Evolutionary conservation across 2,329 filamentous ascomycete species (phyloP), one percentile per base, ranked within the genome.

Genomic region (Trichoderma endophyticum): DNA sequence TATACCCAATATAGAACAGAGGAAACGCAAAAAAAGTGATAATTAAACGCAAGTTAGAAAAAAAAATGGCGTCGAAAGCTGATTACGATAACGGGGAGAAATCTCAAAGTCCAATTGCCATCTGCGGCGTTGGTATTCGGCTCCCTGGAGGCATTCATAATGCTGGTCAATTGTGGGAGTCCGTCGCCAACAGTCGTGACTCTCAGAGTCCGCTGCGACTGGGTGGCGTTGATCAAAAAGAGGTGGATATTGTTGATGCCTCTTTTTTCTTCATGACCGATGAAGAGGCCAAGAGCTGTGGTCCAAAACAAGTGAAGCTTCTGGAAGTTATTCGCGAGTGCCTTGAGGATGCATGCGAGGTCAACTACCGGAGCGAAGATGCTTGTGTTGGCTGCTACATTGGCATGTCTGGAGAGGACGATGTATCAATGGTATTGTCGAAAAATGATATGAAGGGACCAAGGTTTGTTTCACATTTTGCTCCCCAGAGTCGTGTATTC

Each of bases 81-180:
- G 30, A 60, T 15, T n/a, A 56, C 39, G 12, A 69, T 18, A 62
- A 62, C 6, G 54, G 39, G 8, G 63, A 62, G 26, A 24, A 66
- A 32, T 30, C 63, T 30, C 21, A 43, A 18, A 63, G 26, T 4
- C 79, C 79, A 9, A 76, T 81, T 43, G 79, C 79, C 51, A 77
- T 81, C 34, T 74, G 77, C 26, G 79, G 79, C 28, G 75, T 80
- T 73, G 78, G 75, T 7, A 74, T 79, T 68, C 76, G 80, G 21
- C 76, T 81, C 14, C 80, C 80, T 2, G 79, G 79, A n/a, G 75
- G 77, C 3, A 73, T 82, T 15, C 60, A 68, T 1, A 74, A 75
- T 57, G 71, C 75, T 0, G 60, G 74, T 6, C 74, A 74, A 12
- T 78, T 78, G 51, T 82, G 79, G 80, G 76, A 78, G 43, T 73